Evolutionary conservation across 257 asterid genomes (phyloP).

Genomic region (Paraleonurus japonicus): DNA sequence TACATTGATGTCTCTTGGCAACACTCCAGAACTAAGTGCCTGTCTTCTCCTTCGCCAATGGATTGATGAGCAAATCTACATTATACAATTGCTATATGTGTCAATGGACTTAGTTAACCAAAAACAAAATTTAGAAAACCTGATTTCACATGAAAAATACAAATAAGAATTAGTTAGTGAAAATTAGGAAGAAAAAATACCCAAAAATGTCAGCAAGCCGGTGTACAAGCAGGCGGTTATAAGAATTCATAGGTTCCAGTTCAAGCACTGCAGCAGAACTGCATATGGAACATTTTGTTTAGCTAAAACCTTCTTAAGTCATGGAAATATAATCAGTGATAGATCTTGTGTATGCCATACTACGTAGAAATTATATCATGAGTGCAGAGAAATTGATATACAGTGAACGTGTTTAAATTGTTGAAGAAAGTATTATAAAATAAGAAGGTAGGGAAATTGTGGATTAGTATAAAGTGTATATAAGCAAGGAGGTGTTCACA

Average conservation of each 20-base stretch:
- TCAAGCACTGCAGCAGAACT: constrained; percentile 68
- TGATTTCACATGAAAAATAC: constrained; percentile 13
- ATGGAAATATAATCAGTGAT: neutral
- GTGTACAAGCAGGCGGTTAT: constrained; percentile 77
- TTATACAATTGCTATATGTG: constrained; percentile 23
- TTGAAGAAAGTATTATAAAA: neutral
- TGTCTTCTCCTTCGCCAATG: constrained; percentile 88
- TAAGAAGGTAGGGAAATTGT: neutral
- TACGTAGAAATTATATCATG: neutral
- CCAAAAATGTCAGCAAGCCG: constrained; percentile 95
- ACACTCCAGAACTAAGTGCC: constrained; percentile 83
- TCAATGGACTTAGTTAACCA: constrained; percentile 13
- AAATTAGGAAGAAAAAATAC: constrained; percentile 37
- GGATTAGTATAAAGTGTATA: neutral
- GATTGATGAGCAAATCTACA: constrained; percentile 84
- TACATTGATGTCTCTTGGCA: constrained; percentile 77
- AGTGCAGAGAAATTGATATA: neutral
- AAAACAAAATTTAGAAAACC: constrained; percentile 2
- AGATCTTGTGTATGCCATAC: neutral
- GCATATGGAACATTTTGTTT: constrained; percentile 33
- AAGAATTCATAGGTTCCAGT: constrained; percentile 82
- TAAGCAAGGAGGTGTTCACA: constrained; percentile 12
- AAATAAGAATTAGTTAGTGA: neutral
- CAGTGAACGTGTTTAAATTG: neutral
- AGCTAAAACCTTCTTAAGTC: neutral